Evolutionary conservation across 495 filamentous ascomycete species (phyloP).

Genomic region (Aspergillus heteromorphus): DNA sequence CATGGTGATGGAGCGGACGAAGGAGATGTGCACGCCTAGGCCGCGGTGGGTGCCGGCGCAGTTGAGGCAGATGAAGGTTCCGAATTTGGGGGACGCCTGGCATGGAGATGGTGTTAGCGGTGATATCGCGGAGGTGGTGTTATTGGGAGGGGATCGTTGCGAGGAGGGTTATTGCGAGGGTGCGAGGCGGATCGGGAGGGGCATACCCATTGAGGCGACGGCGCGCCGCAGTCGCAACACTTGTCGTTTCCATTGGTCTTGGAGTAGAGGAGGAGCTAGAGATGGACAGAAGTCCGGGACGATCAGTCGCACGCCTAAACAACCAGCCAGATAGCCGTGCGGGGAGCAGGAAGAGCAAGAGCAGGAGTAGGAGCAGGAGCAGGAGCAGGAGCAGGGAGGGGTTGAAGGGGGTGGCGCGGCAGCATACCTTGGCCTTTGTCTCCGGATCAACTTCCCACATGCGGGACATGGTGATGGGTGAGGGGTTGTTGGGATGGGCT

Average conservation of each 20-base stretch:
- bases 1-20: constrained; percentile 94
- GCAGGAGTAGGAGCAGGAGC: not conserved
- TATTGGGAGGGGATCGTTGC: not conserved
- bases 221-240: constrained; percentile 92
- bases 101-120: not conserved
- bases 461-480: constrained; percentile 40
- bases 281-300: not conserved
- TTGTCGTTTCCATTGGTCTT: constrained; percentile 77
- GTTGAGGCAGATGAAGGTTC: constrained; percentile 92
- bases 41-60: constrained; percentile 94
- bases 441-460: constrained; percentile 99
- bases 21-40: constrained; percentile 95
- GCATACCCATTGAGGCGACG: constrained; percentile 84
- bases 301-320: constrained; percentile 10
- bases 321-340: not conserved
- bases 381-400: not conserved
- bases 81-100: constrained; percentile 66
- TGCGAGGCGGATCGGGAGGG: constrained; percentile 2
- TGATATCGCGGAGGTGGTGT: constrained; percentile 10
- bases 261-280: constrained; percentile 80
- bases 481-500: constrained; percentile 4
- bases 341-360: not conserved
- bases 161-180: too few relatives aligned
- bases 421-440: constrained; percentile 77
- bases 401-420: not conserved